Base-by-base conservation (phyloP, 1,284 basidiomycete genomes). In the Erythrobasidium hasegawianum region DNA sequence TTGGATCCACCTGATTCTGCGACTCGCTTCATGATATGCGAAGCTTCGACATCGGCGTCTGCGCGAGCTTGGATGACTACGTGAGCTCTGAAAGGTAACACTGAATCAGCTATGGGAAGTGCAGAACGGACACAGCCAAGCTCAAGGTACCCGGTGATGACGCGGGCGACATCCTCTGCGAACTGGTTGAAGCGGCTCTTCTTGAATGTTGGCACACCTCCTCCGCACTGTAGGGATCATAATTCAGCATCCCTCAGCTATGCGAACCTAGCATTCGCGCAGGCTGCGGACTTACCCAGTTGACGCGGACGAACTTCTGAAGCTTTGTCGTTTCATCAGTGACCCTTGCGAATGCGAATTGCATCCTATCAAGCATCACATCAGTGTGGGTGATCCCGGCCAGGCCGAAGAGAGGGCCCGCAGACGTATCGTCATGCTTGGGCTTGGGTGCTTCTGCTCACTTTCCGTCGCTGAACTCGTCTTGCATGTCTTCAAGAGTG, bases 391-490 rank as follows among this genome's bases (percentile, higher is more conserved):
- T n/a, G n/a, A n/a, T n/a, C n/a, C n/a, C n/a, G n/a, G n/a, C n/a
- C n/a, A n/a, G n/a, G n/a, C n/a, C n/a, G n/a, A n/a, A n/a, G n/a
- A 24, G 24, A 38, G 4, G 16, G 45, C 58, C 52, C 18, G 26
- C 40, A 29, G 43, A 59, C 57, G 57, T 59, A 49, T 33, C 33
- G 33, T 33, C 33, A 33, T 33, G 33, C 33, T 33, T 33, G 33
- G 40, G 40, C 11, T 11, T 11, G 40, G 40, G 7, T 47, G 43
- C 8, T n/a, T n/a, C 9, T 8, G 76, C 84, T 58, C 69, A 89
- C 90, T 87, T 83, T 69, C 92, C 94, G 76, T 97, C 93, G 49
- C 87, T 89, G 78, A 97, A 97, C 78, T 96, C 93, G 70, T 97
- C 94, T 74, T 89, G 84, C 18, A 97, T 81, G 75, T 95, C 93